A percentile compares a stretch with the other conserved stretches of the same genome.
Evolutionary conservation across 2,329 filamentous ascomycete genomes (phyloP).

Genomic region (Verticillium albo-atrum): DNA sequence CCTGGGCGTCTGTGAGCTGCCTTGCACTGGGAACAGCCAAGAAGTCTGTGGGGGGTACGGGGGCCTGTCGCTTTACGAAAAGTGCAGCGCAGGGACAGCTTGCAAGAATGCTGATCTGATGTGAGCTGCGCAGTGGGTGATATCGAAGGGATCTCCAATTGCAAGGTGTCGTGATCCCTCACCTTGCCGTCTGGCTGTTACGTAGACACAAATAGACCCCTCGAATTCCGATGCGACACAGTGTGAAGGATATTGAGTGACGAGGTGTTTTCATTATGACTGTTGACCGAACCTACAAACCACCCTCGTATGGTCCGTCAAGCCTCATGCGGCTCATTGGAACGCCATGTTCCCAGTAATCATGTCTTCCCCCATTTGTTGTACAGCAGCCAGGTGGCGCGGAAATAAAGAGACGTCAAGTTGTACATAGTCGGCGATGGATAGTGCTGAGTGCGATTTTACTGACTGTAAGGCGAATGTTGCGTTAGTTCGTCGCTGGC

Average conservation of each 20-base stretch:
- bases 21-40: constrained; percentile 9
- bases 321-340: not conserved
- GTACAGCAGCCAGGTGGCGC: constrained; percentile 10
- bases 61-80: constrained; percentile 28
- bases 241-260: no score
- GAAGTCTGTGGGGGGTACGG: constrained; percentile 18
- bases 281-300: not conserved
- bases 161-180: not conserved
- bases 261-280: not conserved
- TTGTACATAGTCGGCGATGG: not conserved
- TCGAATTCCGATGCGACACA: no score
- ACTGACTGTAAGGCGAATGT: constrained; percentile 5
- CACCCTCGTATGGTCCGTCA: not conserved
- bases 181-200: not conserved
- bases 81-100: constrained; percentile 20
- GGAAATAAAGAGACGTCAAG: constrained; percentile 4
- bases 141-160: not conserved
- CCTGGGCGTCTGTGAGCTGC: constrained; percentile 32
- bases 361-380: constrained; percentile 4
- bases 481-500: not conserved
- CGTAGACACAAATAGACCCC: no score
- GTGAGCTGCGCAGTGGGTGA: not conserved
- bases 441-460: not conserved
- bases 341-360: not conserved
- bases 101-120: constrained; percentile 17